Evolutionary conservation across 2,329 filamentous ascomycete genomes (phyloP).

Genomic region (Xylariales sp.): DNA sequence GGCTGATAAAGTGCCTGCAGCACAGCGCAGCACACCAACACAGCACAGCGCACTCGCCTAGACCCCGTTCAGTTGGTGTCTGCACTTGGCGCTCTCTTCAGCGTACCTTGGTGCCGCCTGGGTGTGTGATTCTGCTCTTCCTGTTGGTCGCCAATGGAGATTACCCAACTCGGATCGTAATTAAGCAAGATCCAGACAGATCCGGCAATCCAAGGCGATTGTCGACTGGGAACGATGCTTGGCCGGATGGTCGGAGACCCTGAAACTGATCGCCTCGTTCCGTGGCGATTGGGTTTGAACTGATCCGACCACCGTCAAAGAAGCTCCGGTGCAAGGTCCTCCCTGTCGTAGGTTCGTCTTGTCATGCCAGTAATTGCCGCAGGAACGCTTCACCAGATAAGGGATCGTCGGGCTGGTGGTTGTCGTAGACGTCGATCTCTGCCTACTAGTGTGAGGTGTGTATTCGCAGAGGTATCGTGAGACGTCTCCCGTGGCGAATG

Average conservation of each 20-base stretch:
- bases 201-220: slow-evolving; percentile 22
- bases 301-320: slow-evolving; percentile 25
- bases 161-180: slow-evolving; percentile 28
- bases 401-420: slow-evolving; percentile 21
- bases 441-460: slow-evolving; percentile 13
- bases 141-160: slow-evolving; percentile 31
- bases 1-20: slow-evolving; percentile 33
- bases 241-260: slow-evolving; percentile 32
- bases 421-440: slow-evolving; percentile 24
- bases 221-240: slow-evolving; percentile 13
- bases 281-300: slow-evolving; percentile 22
- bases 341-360: slow-evolving; percentile 34
- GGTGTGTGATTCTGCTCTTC: slow-evolving; percentile 10
- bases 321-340: slow-evolving; percentile 27
- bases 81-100: slow-evolving; percentile 17
- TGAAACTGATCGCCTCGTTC: slow-evolving; percentile 38
- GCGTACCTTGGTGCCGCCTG: neutral
- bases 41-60: slow-evolving; percentile 13
- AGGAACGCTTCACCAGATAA: slow-evolving; percentile 20
- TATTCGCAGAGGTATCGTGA: slow-evolving; percentile 25
- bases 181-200: slow-evolving; percentile 28
- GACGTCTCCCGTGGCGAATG: slow-evolving; percentile 36
- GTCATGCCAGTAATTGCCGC: slow-evolving; percentile 38
- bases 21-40: slow-evolving; percentile 6
- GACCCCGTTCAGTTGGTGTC: slow-evolving; percentile 25